A percentile compares a stretch with the other conserved stretches of the same genome.
These are phyloP conservation scores for Rhynchosporium graminicola DNA, from an alignment of 2,329 filamentous ascomycete species.

Conservation along the genomic window DNA sequence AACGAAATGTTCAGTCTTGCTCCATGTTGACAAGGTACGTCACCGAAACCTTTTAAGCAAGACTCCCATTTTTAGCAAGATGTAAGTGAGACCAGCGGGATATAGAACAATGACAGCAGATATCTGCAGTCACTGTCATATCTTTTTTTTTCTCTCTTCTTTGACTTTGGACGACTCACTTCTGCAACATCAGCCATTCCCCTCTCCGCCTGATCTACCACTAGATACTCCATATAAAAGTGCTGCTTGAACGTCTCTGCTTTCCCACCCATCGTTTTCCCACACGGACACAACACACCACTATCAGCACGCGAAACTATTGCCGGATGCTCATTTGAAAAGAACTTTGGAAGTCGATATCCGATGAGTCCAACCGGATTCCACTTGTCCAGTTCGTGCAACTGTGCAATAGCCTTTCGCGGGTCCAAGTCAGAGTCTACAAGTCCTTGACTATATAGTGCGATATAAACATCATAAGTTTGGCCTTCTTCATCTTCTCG, in stretches of 20 bases:
- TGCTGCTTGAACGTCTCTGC: neutral
- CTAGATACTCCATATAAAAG: neutral
- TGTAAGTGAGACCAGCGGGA: too few relatives aligned
- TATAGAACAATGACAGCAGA: too few relatives aligned
- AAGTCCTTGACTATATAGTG: neutral
- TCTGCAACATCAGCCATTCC: neutral
- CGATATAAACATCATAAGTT: neutral
- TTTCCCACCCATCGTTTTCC: neutral
- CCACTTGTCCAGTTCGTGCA: neutral
- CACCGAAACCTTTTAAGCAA: too few relatives aligned
- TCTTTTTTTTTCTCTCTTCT: neutral
- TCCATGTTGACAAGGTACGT: too few relatives aligned
- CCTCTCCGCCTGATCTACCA: neutral
- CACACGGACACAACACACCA: neutral
- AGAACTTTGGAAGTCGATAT: neutral
- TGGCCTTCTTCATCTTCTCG: neutral
- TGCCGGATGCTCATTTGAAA: neutral
- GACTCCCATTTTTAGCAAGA: too few relatives aligned
- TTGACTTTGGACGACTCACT: neutral
- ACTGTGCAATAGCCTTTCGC: slow-evolving; percentile 1
- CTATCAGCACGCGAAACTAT: neutral
- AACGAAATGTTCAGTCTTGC: too few relatives aligned
- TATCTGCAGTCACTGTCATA: neutral
- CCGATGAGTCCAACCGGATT: slow-evolving; percentile 6
- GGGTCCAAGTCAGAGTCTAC: neutral